Conservation (phyloP, 2,329 filamentous ascomycete species). For the Phialemoniopsis sp. region DNA sequence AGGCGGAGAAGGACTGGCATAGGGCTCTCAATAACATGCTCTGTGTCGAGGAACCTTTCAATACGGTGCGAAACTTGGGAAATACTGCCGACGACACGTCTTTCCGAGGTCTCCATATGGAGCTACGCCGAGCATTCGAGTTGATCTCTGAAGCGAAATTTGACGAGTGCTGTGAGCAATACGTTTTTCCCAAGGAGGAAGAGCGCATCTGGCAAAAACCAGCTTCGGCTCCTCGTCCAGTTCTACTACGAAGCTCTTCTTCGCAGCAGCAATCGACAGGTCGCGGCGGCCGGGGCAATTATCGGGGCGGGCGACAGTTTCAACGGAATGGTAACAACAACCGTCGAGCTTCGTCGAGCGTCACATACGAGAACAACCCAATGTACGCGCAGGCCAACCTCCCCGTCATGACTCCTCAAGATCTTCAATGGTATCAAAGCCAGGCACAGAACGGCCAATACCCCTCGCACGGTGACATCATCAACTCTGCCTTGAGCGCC, state of each 20-base stretch:
- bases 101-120: constrained; percentile 84
- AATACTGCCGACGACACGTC: constrained; percentile 96
- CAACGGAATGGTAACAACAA: constrained; percentile 39
- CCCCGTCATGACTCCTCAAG: constrained; percentile 37
- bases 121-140: constrained; percentile 85
- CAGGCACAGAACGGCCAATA: constrained; percentile 16
- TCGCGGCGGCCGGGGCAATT: constrained; percentile 43
- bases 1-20: constrained; percentile 87
- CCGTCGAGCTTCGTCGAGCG: constrained; percentile 48
- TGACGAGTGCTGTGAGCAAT: constrained; percentile 81
- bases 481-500: constrained; percentile 13
- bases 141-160: constrained; percentile 75
- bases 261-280: constrained; percentile 42
- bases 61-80: constrained; percentile 79
- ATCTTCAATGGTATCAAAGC: constrained; percentile 24
- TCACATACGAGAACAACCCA: constrained; percentile 43
- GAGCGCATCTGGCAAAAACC: constrained; percentile 57
- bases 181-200: constrained; percentile 82
- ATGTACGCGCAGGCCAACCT: constrained; percentile 33
- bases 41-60: constrained; percentile 97
- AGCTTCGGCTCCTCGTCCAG: constrained; percentile 47
- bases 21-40: constrained; percentile 75
- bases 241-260: constrained; percentile 57
- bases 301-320: constrained; percentile 43
- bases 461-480: constrained; percentile 21